Evolutionary conservation across 495 filamentous ascomycete genomes (phyloP).

Genomic region (Oidiodendron maius): DNA sequence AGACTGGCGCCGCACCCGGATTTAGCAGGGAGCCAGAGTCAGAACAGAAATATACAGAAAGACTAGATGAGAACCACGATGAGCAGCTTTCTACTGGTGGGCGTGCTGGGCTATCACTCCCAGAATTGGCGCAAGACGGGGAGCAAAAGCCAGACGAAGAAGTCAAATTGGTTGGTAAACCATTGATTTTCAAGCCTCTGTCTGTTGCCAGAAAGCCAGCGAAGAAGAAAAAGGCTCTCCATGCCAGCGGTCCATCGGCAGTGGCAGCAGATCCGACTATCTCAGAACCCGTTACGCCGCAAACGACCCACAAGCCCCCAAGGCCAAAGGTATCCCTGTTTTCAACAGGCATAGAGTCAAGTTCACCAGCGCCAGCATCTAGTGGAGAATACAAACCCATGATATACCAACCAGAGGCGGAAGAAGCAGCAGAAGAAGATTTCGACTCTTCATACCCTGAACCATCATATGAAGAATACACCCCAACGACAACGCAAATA

Average conservation of each 20-base stretch:
- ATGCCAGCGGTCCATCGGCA: conserved; percentile 1
- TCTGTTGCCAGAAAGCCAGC: conserved; percentile 67
- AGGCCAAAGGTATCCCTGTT: conserved; percentile 60
- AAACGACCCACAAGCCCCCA: conserved; percentile 14
- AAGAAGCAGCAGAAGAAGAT: conserved; percentile 3
- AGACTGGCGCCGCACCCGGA: conserved; percentile 71
- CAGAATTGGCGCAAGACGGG: conserved; percentile 29
- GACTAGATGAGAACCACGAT: conserved; percentile 19
- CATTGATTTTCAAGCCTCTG: conserved; percentile 82
- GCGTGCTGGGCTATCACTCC: conserved; percentile 4
- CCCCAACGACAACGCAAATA: conserved; percentile 10
- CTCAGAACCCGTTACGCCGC: conserved; percentile 3
- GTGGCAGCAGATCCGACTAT: conserved; percentile 1
- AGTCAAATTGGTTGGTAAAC: conserved; percentile 65
- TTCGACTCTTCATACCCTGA: neutral
- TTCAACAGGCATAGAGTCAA: conserved; percentile 38
- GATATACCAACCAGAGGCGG: conserved; percentile 30
- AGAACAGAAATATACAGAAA: conserved; percentile 11
- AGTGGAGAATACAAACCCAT: conserved; percentile 42
- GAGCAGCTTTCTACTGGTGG: neutral
- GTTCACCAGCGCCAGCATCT: conserved; percentile 5
- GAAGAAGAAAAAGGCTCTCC: conserved; percentile 50
- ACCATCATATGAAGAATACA: conserved; percentile 20
- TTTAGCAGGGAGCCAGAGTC: conserved; percentile 55
- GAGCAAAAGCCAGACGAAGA: conserved; percentile 47